Base-by-base conservation (phyloP, 306 rosid species). In the Cicer cuneatum region DNA sequence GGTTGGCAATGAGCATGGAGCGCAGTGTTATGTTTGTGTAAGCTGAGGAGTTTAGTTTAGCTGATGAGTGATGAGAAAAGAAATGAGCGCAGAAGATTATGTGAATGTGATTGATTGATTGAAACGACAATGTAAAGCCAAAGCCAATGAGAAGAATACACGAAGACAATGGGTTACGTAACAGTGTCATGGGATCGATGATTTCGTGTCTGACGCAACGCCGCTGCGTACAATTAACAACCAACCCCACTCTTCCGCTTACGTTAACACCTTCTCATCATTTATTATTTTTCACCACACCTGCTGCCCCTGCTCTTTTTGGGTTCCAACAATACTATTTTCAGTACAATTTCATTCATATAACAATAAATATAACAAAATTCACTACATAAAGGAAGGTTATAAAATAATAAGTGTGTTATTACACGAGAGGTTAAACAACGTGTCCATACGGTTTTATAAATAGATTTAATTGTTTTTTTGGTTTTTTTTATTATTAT, bases 191-290 rank as follows among this genome's bases (percentile, higher is more conserved):
- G 46, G 29, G n/a, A 10, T 1, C 12, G 11, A 18, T 38, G 73
- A 75, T 75, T 40, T 65, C 66, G 37, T 16, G n/a, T 77, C 71
- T 77, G 81, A 59, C 64, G 62, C 76, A 78, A 47, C 48, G 39
- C 48, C 58, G 71, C 74, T 58, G 62, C 10, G 61, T 18, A 14
- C 18, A 58, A 33, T 24, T 24, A 24, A 37, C 24, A 12, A 21
- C 16, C 3, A 14, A 4, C 10, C 78, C 9, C 68, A 21, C 41
- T 52, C 74, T 57, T 51, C 7, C 4, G 61, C 61, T 57, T 57
- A 66, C 68, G 57, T 40, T 71, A 54, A 71, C 53, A 12, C 4
- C 29, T n/a, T 43, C 71, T 52, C 58, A 51, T 45, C 6, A 11
- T 45, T 45, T 45, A 45, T 45, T 10, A 8, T 7, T 21, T 1